Evolutionary conservation across 306 rosid species (phyloP).

Genomic region (Aeschynomene evenia): DNA sequence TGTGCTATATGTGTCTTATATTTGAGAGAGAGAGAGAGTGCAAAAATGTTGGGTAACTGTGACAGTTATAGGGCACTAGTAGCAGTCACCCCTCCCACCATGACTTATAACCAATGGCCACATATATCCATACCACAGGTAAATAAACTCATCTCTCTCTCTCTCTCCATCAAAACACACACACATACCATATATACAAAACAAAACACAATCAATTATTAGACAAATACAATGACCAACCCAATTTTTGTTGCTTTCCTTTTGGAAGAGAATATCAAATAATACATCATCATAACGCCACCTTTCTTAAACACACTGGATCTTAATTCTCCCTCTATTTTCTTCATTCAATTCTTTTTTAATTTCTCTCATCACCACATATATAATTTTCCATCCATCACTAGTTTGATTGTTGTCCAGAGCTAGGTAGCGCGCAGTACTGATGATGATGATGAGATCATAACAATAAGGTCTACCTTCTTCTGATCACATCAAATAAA

Average conservation of each 20-base stretch:
- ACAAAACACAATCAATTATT: constrained; percentile 39
- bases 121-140: no score
- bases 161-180: constrained; percentile 28
- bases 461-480: no score
- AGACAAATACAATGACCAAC: constrained; percentile 54
- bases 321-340: neutral
- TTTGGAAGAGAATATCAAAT: constrained; percentile 92
- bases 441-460: no score
- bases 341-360: neutral
- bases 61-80: constrained; percentile 67
- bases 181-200: neutral
- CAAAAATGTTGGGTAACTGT: constrained; percentile 58
- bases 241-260: constrained; percentile 71
- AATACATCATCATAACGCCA: constrained; percentile 37
- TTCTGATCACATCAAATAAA: no score
- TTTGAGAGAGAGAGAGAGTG: constrained; percentile 16
- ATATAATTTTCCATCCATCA: no score
- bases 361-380: neutral
- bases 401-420: no score
- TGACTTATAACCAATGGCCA: constrained; percentile 68
- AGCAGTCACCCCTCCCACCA: constrained; percentile 43
- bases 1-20: no score
- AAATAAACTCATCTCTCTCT: constrained; percentile 32
- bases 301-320: constrained; percentile 25
- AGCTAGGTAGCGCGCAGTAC: no score